Evolutionary conservation across 2,329 filamentous ascomycete genomes (phyloP).

Genomic region (Venturia pyrina): DNA sequence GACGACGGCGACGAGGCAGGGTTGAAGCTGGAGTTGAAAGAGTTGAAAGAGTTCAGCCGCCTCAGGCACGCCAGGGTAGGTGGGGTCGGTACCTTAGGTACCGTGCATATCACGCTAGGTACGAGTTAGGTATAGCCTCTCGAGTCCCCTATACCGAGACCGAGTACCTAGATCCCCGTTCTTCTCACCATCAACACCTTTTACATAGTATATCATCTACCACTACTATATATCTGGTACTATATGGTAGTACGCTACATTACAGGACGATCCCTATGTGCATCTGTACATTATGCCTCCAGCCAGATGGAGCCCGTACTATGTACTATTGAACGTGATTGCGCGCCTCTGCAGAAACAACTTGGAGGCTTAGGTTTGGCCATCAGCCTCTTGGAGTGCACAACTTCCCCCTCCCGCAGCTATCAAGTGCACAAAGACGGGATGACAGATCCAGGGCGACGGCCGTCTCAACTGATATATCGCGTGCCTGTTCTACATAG

Average conservation of each 20-base stretch:
- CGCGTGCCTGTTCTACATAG: background rate
- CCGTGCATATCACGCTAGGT: background rate
- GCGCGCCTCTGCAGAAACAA: too few species aligned
- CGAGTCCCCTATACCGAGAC: background rate
- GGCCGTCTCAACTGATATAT: background rate
- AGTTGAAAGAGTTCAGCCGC: background rate
- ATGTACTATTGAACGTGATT: too few species aligned
- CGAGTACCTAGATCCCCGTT: background rate
- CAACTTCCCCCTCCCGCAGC: too few species aligned
- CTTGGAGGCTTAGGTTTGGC: too few species aligned
- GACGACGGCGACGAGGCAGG: background rate
- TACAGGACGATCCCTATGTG: background rate
- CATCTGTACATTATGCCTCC: background rate
- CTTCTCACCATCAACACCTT: background rate
- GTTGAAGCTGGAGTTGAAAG: background rate
- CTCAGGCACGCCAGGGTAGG: too few species aligned
- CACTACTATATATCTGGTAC: too few species aligned
- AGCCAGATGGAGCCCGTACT: too few species aligned
- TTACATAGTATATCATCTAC: background rate
- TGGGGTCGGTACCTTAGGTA: background rate
- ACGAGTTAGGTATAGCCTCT: background rate
- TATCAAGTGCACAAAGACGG: background rate
- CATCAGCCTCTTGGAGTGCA: too few species aligned
- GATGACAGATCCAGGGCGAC: background rate
- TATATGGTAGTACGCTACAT: background rate